These are phyloP conservation scores for Cornus controversa DNA, from an alignment of 148 eudicot genomes.

Conservation along the genomic window DNA sequence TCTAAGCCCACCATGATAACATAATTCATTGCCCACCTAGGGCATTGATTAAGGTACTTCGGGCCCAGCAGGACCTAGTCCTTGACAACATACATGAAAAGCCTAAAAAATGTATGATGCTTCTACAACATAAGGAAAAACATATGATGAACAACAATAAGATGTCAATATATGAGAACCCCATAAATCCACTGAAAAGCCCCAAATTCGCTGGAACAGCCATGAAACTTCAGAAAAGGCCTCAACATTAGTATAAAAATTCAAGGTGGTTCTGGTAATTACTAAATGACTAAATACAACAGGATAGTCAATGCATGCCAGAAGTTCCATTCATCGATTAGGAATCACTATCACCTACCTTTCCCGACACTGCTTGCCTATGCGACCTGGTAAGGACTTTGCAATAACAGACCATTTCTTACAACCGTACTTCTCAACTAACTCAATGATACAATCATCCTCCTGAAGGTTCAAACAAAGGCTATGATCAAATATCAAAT, in stretches of 20 bases:
- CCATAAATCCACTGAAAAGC: not conserved
- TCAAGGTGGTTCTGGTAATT: not conserved
- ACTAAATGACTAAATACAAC: not conserved
- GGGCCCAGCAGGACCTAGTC: not conserved
- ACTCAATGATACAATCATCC: conserved; percentile 62
- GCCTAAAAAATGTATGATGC: not conserved
- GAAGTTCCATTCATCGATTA: not conserved
- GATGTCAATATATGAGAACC: not conserved
- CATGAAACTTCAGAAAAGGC: not conserved
- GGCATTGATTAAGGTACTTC: not conserved
- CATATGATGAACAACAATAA: too few relatives aligned
- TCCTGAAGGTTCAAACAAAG: conserved; percentile 46
- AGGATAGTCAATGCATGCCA: not conserved
- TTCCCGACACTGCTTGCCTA: conserved; percentile 95
- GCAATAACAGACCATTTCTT: conserved; percentile 80
- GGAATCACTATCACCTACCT: conserved; percentile 39
- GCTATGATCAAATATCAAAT: not conserved
- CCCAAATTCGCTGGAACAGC: not conserved
- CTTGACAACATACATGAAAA: not conserved
- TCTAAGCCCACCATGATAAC: not conserved
- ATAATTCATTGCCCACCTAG: not conserved
- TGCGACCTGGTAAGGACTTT: conserved; percentile 78
- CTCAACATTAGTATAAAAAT: not conserved
- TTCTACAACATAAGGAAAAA: not conserved
- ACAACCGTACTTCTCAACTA: conserved; percentile 68